Conservation (phyloP, 345 rosid species). For the thale cress (Arabidopsis thaliana) region TAIR10.1 NC_003075.7:14248001-14248500, state of each 20-base stretch:
- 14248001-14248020: conserved; percentile 82
- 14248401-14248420: conserved; percentile 47
- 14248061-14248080: conserved; percentile 80
- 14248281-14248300: not conserved
- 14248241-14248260: conserved; percentile 45
- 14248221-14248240: conserved; percentile 67
- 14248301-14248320: not conserved
- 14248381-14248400: conserved; percentile 2
- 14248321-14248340: not conserved
- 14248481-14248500: conserved; percentile 29
- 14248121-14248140: not conserved
- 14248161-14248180: conserved; percentile 68
- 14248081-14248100: not conserved
- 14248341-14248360: not conserved
- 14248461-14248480: conserved; percentile 68
- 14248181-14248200: conserved; percentile 93
- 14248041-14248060: conserved; percentile 79
- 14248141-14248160: conserved; percentile 7
- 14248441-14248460: conserved; percentile 57
- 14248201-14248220: conserved; percentile 85
- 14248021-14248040: conserved; percentile 92
- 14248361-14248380: not conserved
- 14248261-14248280: not conserved
- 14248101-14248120: not conserved
- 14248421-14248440: conserved; percentile 67